Evolutionary conservation across 441 rosid genomes (phyloP), one percentile per base, ranked within the genome.

Genomic region (Melianthus villosus): DNA sequence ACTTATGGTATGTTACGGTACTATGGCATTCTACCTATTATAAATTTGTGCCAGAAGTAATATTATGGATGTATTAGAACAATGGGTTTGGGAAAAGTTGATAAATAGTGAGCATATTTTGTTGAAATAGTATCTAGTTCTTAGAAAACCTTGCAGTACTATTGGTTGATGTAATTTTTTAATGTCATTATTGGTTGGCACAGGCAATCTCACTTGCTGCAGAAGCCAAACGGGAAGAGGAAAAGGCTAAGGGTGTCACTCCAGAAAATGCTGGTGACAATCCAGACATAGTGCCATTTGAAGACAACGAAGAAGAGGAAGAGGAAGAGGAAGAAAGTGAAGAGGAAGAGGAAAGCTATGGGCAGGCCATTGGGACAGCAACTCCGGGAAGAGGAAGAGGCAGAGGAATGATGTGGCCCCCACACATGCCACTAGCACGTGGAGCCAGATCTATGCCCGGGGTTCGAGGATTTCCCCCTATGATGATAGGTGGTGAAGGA

Each of bases 1-100:
- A 49, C 96, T 89, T 59, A 84, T 89, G 98, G 98, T 89, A 81
- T 57, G 64, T n/a, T n/a, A n/a, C n/a, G n/a, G n/a, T n/a, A n/a
- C n/a, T n/a, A n/a, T n/a, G n/a, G n/a, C n/a, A n/a, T n/a, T n/a
- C n/a, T n/a, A n/a, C n/a, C n/a, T n/a, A n/a, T n/a, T n/a, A n/a
- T n/a, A n/a, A n/a, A n/a, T n/a, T n/a, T n/a, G n/a, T n/a, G n/a
- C n/a, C n/a, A n/a, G n/a, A n/a, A n/a, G n/a, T n/a, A n/a, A n/a
- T n/a, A n/a, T n/a, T n/a, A n/a, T n/a, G n/a, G n/a, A n/a, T n/a
- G n/a, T n/a, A n/a, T n/a, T n/a, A n/a, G n/a, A n/a, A n/a, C n/a
- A n/a, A n/a, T n/a, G n/a, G n/a, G n/a, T n/a, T n/a, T n/a, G n/a
- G n/a, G n/a, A n/a, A n/a, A n/a, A n/a, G n/a, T n/a, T n/a, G n/a